phyloP scores from a whole-genome alignment of 352 stramenopile genomes.

The Phytopythium vexans region DNA sequence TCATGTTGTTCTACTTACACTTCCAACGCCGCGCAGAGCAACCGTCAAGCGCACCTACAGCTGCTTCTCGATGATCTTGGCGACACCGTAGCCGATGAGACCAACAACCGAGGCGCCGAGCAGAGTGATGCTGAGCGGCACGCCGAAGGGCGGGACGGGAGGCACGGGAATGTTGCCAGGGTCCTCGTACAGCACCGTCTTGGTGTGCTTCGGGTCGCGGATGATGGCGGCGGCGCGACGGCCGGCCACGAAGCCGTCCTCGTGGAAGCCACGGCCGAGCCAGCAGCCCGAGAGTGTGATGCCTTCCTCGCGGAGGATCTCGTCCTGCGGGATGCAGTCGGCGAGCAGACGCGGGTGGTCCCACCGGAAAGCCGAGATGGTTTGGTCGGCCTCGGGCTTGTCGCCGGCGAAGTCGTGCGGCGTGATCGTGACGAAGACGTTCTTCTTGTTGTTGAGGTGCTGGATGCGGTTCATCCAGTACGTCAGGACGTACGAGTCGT shows the following conservation, averaged over 20 bases:
- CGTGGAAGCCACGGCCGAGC: slow-evolving; percentile 83
- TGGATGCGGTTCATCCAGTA: slow-evolving; percentile 92
- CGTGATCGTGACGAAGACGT: slow-evolving; percentile 87
- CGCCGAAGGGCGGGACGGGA: slow-evolving; percentile 64
- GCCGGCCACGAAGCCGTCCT: slow-evolving; percentile 85
- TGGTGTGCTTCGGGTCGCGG: slow-evolving; percentile 69
- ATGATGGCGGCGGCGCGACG: slow-evolving; percentile 75
- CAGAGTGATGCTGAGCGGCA: slow-evolving; percentile 68
- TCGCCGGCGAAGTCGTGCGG: slow-evolving; percentile 66
- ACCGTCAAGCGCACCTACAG: slow-evolving; percentile 17
- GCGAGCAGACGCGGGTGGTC: slow-evolving; percentile 81
- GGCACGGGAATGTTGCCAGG: slow-evolving; percentile 75
- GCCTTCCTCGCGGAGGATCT: slow-evolving; percentile 82
- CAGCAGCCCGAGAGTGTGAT: slow-evolving; percentile 81
- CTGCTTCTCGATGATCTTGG: slow-evolving; percentile 57
- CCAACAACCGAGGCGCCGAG: slow-evolving; percentile 47
- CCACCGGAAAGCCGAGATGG: slow-evolving; percentile 79
- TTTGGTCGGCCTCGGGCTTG: slow-evolving; percentile 42
- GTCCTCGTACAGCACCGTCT: slow-evolving; percentile 78
- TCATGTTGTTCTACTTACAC: no score
- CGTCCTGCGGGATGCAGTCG: slow-evolving; percentile 82
- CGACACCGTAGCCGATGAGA: slow-evolving; percentile 56
- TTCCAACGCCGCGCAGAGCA: no score
- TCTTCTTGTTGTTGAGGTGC: slow-evolving; percentile 80
- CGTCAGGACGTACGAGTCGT: slow-evolving; percentile 84